phyloP scores from a whole-genome alignment of 306 rosid genomes.

The Acacia melanoxylon region DNA sequence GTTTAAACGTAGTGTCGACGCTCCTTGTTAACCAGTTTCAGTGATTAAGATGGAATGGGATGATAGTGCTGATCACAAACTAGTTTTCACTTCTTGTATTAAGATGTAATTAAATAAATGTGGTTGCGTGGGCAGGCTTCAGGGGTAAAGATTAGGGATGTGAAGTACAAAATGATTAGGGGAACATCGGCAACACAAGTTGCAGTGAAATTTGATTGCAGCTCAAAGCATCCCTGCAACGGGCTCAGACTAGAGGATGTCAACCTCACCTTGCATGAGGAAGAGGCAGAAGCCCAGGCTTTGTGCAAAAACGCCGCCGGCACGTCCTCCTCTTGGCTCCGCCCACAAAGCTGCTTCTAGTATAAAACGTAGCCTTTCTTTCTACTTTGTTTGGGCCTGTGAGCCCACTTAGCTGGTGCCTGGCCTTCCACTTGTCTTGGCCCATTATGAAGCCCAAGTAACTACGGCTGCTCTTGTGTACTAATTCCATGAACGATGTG shows the following conservation, averaged over 20 bases:
- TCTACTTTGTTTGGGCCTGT: neutral
- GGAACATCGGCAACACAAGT: constrained; percentile 60
- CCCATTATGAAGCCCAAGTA: neutral
- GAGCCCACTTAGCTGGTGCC: neutral
- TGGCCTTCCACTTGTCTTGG: neutral
- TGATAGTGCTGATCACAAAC: no score
- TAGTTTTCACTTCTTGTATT: no score
- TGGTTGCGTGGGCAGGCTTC: constrained; percentile 31
- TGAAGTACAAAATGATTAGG: constrained; percentile 44
- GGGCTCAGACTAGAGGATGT: constrained; percentile 46
- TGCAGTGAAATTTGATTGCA: constrained; percentile 61
- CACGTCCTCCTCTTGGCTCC: constrained; percentile 35
- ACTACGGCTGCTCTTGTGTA: no score
- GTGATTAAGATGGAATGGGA: no score
- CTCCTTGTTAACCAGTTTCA: no score
- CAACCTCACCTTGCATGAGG: constrained; percentile 37
- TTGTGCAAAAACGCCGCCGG: constrained; percentile 45
- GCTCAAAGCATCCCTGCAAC: constrained; percentile 47
- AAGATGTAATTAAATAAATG: neutral
- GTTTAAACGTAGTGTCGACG: no score
- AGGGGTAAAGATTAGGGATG: constrained; percentile 44
- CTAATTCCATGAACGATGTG: no score
- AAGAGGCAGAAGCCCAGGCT: constrained; percentile 39
- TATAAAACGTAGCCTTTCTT: no score
- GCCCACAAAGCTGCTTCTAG: constrained; percentile 48